Evolutionary conservation across 2,329 filamentous ascomycete genomes (phyloP).

Genomic region (Apiospora kogelbergensis): DNA sequence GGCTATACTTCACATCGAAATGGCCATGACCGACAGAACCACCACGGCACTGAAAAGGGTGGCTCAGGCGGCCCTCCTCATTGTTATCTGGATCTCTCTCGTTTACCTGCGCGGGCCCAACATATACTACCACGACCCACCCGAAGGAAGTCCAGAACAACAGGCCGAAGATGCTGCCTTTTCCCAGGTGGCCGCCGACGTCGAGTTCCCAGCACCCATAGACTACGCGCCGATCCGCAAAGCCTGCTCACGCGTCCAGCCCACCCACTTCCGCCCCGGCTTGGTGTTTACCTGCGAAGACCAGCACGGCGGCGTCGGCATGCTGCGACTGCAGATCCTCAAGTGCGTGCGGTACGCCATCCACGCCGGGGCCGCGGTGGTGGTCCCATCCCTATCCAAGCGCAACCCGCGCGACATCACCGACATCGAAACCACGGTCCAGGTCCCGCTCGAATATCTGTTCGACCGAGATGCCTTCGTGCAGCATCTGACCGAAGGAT

Average conservation of each 20-base stretch:
- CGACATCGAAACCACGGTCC: slow-evolving; percentile 29
- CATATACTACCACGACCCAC: slow-evolving; percentile 11
- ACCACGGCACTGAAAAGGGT: background rate
- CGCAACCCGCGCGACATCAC: slow-evolving; percentile 32
- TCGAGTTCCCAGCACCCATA: slow-evolving; percentile 36
- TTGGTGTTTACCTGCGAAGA: slow-evolving; percentile 40
- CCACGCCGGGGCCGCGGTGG: slow-evolving; percentile 34
- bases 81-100: background rate
- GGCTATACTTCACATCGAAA: background rate
- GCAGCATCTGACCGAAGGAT: slow-evolving; percentile 24
- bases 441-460: slow-evolving; percentile 30
- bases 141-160: slow-evolving; percentile 4
- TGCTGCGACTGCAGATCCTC: slow-evolving; percentile 40
- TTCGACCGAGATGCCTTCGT: slow-evolving; percentile 28
- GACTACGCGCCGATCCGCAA: slow-evolving; percentile 34
- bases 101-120: background rate
- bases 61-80: background rate
- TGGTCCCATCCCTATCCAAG: slow-evolving; percentile 36
- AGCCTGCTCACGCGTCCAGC: slow-evolving; percentile 26
- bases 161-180: slow-evolving; percentile 21
- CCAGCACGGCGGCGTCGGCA: slow-evolving; percentile 38
- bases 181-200: slow-evolving; percentile 23
- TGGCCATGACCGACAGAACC: background rate
- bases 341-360: slow-evolving; percentile 42
- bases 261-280: slow-evolving; percentile 31